phyloP scores from a whole-genome alignment of 345 rosid genomes.

The Draba incana region DNA sequence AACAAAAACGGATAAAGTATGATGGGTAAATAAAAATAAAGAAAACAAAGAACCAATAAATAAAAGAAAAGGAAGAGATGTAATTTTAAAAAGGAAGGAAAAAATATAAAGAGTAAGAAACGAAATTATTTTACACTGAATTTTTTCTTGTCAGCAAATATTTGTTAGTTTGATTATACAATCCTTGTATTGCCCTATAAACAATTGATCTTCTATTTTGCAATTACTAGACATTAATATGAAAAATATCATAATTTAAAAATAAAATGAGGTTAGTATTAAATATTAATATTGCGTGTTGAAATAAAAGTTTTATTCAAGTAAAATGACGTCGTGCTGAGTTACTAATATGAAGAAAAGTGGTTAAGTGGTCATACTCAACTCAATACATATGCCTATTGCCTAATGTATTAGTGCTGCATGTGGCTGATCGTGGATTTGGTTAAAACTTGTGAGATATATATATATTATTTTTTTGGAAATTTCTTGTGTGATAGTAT shows the following conservation, averaged over 20 bases:
- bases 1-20: slow-evolving; percentile 8
- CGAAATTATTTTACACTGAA: neutral
- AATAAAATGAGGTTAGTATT: neutral
- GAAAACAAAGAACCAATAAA: slow-evolving; percentile 24
- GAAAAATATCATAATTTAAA: neutral
- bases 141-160: slow-evolving; percentile 9
- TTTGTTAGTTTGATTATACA: neutral
- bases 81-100: neutral
- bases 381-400: neutral
- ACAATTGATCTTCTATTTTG: neutral
- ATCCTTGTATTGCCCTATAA: neutral
- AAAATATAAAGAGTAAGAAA: neutral
- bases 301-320: neutral
- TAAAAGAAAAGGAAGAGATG: slow-evolving; percentile 25
- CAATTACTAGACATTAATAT: neutral
- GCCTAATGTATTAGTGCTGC: slow-evolving; percentile 24
- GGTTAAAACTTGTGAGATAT: neutral
- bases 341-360: neutral
- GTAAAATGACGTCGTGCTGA: slow-evolving; percentile 25
- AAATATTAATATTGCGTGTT: neutral
- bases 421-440: slow-evolving; percentile 29
- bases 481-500: no score
- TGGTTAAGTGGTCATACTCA: slow-evolving; percentile 2
- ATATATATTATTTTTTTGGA: no score
- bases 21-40: slow-evolving; percentile 25